Evolutionary conservation across 768 basidiomycete species (phyloP), one percentile per base, ranked within the genome.

Genomic region (Podaxis sp.): DNA sequence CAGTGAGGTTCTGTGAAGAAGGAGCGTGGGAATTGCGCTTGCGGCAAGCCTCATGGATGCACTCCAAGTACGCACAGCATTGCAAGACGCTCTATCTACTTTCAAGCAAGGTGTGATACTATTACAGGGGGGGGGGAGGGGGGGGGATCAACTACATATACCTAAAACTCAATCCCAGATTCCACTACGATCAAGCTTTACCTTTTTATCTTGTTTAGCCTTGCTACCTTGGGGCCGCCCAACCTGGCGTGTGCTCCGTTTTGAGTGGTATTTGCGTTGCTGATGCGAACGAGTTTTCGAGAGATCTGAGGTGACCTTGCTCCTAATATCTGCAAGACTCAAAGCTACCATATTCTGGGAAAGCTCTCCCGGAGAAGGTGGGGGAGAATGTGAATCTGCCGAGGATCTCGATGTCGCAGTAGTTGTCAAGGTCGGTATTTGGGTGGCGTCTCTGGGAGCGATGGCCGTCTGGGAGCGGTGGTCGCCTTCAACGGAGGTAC

Each of bases 221-320:
- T 96, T 96, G 71, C 90, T 93, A 22, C 94, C 94, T 66, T 87
- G 86, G 24, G 86, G 78, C 41, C 91, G 79, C 25, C 90, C 90
- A 29, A 80, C 84, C 59, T 85, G 79, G 58, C 84, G 82, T 2
- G 80, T 80, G 6, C 82, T 80, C 64, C 87, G 84, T 73, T 88
- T 91, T 0, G 90, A 86, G 76, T 96, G 94, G 71, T 91, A 84
- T 71, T 91, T 92, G 61, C 83, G 81, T 69, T 90, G 82, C 67
- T 90, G 82, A 62, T 83, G 83, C 19, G 83, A 80, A 2, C 85
- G 86, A 55, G 75, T 69, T 69, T 85, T 87, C 2, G 79, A 74
- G 19, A 92, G 75, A 66, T 93, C 86, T 11, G 80, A 75, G 3
- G 85, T 76, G 19, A 93, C 89, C 54, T 82, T 84, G 24, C 81